These are phyloP conservation scores for Penicillium silybi DNA, from an alignment of 495 filamentous ascomycete species.

Conservation along the genomic window DNA sequence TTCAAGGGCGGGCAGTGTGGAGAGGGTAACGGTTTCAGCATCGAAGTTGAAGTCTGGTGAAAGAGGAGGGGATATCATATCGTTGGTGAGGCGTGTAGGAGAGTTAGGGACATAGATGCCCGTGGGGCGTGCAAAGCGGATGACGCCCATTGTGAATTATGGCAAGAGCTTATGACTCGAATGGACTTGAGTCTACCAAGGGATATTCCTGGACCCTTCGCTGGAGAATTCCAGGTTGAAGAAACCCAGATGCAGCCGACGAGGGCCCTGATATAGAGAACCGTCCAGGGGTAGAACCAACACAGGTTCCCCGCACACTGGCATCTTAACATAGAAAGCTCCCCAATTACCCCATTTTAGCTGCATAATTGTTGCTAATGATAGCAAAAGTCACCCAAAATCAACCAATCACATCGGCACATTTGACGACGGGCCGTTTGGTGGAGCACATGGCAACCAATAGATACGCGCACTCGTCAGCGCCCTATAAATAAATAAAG, in stretches of 20 bases:
- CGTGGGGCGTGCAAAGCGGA: constrained; percentile 40
- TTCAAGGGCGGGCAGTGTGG: constrained; percentile 44
- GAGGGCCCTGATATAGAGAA: constrained; percentile 15
- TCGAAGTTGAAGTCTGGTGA: constrained; percentile 42
- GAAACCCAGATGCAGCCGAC: neutral
- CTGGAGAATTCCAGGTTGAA: constrained; percentile 1
- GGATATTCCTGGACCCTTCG: neutral
- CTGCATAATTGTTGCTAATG: constrained; percentile 22
- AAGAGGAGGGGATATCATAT: constrained; percentile 45
- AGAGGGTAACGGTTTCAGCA: constrained; percentile 37
- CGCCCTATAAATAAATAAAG: neutral
- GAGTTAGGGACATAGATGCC: constrained; percentile 40
- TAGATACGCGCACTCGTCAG: neutral
- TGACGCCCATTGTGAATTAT: constrained; percentile 35
- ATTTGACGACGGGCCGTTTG: neutral
- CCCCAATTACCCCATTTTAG: constrained; percentile 16
- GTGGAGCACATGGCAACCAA: neutral
- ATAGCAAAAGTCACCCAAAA: constrained; percentile 11
- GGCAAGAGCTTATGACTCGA: neutral
- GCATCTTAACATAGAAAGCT: constrained; percentile 12
- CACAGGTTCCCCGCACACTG: constrained; percentile 15
- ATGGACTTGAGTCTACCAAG: neutral
- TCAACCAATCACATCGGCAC: constrained; percentile 10
- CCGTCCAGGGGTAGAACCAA: constrained; percentile 1
- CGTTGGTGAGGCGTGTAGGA: constrained; percentile 35